Percentiles rank a stretch among this genome's conserved stretches.
Conservation (phyloP, 441 rosid species). For the Aquilaria agallochum region DNA sequence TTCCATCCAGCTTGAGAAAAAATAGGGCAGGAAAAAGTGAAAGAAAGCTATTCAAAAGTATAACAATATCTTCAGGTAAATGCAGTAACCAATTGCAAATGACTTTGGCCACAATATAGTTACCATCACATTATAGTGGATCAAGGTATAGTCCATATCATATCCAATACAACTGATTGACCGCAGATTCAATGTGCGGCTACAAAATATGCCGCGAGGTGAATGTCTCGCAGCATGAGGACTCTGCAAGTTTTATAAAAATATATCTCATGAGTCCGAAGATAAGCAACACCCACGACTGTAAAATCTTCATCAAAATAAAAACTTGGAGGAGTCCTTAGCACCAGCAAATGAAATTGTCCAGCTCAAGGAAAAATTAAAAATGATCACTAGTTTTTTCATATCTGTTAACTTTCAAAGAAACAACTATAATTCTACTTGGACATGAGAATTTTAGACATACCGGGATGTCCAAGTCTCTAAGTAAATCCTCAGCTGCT, state of each 20-base stretch:
- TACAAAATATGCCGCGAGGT: slow-evolving; percentile 92
- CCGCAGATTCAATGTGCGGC: slow-evolving; percentile 86
- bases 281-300: neutral
- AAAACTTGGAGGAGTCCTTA: neutral
- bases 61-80: neutral
- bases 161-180: slow-evolving; percentile 97
- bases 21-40: neutral
- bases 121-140: slow-evolving; percentile 94
- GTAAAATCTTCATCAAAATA: neutral
- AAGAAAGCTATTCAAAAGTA: neutral
- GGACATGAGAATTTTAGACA: slow-evolving; percentile 7
- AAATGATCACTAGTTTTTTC: too few relatives aligned
- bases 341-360: neutral
- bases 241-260: slow-evolving; percentile 45
- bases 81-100: neutral
- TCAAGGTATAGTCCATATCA: slow-evolving; percentile 98
- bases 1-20: neutral
- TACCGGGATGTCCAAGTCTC: slow-evolving; percentile 80
- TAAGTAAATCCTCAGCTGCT: slow-evolving; percentile 70
- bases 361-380: too few relatives aligned
- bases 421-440: neutral
- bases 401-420: too few relatives aligned
- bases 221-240: slow-evolving; percentile 76
- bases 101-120: slow-evolving; percentile 8
- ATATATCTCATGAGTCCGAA: slow-evolving; percentile 15